Evolutionary conservation across 2,329 filamentous ascomycete genomes (phyloP), one percentile per base, ranked within the genome.

Genomic region (Sarocladium strictum): DNA sequence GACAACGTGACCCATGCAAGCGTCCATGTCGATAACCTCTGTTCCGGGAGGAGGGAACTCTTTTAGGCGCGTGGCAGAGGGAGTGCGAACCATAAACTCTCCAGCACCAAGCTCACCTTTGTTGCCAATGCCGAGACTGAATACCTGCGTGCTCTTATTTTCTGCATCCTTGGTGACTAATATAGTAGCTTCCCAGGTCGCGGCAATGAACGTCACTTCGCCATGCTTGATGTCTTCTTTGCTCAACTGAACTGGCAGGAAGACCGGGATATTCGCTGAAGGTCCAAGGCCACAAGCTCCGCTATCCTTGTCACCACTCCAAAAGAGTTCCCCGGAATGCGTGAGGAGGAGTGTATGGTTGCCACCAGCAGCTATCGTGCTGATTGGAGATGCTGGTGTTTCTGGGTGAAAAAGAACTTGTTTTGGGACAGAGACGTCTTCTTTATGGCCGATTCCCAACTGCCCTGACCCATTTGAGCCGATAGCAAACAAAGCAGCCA

Each of bases 271-370:
- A 29, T 64, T 61, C 3, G 65, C 59, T 5, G 60, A 58, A 3
- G 68, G 61, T 0, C 67, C 58, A 10, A 75, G 60, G 1, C 81
- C 82, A 58, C 81, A 85, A 2, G 81, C 79, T 12, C 82, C 81
- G 11, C 66, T 74, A 2, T 71, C 65, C 7, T 71, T 74, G 56
- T 85, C 80, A 1, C 91, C 91, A 45, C 83, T 79, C 63, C 81
- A 84, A 63, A 82, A 87, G 0, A 92, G 72, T 1, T 71, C 61
- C 0, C 86, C 85, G 24, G 74, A 65, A 3, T 73, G 64, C n/a
- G 79, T 81, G 11, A 91, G 73, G 10, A 96, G 67, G 3, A 97
- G 71, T 0, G 90, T 95, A 68, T 97, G 93, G 64, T 97, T 97
- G 1, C 92, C 92, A 3, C 93, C 93, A 7, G 89, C 76, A 19